phyloP scores from a whole-genome alignment of 2,329 filamentous ascomycete species.

The Ophiostoma himal-ulmi region DNA sequence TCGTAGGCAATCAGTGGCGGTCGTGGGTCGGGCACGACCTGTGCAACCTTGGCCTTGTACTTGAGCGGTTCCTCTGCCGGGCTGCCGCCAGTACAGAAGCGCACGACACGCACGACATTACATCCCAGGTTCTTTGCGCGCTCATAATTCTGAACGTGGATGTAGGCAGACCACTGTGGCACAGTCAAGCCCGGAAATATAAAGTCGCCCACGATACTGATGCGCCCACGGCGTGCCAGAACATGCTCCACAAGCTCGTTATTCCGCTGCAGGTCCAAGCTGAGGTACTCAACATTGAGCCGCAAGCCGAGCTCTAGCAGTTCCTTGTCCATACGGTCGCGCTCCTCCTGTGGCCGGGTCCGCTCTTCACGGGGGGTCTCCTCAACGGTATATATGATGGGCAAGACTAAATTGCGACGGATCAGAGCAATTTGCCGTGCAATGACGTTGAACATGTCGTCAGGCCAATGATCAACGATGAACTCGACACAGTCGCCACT shows the following conservation, averaged over 20 bases:
- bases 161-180: conserved; percentile 50
- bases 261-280: conserved; percentile 55
- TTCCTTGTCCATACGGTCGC: conserved; percentile 45
- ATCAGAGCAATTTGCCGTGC: conserved; percentile 53
- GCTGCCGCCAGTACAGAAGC: conserved; percentile 53
- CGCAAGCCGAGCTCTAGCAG: conserved; percentile 59
- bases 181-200: conserved; percentile 42
- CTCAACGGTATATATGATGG: conserved; percentile 54
- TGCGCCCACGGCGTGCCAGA: conserved; percentile 48
- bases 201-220: conserved; percentile 57
- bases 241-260: conserved; percentile 45
- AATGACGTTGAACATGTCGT: conserved; percentile 44
- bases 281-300: conserved; percentile 60
- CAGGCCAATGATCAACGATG: conserved; percentile 52
- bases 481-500: conserved; percentile 56
- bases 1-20: conserved; percentile 47
- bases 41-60: conserved; percentile 45
- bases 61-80: conserved; percentile 43
- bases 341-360: conserved; percentile 36
- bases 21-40: conserved; percentile 40
- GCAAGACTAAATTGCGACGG: conserved; percentile 49
- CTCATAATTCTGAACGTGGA: conserved; percentile 49
- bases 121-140: conserved; percentile 52
- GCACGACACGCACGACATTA: conserved; percentile 56
- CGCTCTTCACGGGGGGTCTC: conserved; percentile 42